Conservation (phyloP, 805 yeast species). For the Metahyphopichia silvanorum region DNA sequence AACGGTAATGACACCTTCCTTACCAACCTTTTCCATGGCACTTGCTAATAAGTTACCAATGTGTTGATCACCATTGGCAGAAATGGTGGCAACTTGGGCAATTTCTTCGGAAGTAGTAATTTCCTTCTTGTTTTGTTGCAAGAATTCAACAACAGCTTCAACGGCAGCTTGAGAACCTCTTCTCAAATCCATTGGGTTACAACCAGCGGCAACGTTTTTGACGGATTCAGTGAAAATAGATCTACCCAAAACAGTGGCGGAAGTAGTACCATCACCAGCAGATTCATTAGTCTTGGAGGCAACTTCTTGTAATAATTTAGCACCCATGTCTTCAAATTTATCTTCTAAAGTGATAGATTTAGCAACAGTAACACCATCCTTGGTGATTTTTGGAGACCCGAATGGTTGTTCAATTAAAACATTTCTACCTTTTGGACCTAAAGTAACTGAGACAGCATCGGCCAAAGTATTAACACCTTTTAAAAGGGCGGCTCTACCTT, state of each 20-base stretch:
- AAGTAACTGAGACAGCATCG: constrained; percentile 92
- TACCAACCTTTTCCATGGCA: constrained; percentile 98
- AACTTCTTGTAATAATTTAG: constrained; percentile 91
- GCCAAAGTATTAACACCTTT: constrained; percentile 94
- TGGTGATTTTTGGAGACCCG: constrained; percentile 97
- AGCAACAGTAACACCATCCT: constrained; percentile 98
- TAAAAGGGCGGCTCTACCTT: constrained; percentile 91
- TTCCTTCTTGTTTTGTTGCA: constrained; percentile 84
- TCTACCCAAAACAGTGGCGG: constrained; percentile 95
- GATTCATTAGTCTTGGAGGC: constrained; percentile 95
- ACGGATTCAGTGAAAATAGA: constrained; percentile 93
- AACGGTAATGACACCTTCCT: constrained; percentile 97
- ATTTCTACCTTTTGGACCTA: constrained; percentile 98
- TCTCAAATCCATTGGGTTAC: constrained; percentile 98
- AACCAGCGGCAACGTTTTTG: constrained; percentile 97
- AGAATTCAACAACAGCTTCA: constrained; percentile 81
- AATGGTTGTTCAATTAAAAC: constrained; percentile 95
- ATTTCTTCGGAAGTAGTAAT: constrained; percentile 92
- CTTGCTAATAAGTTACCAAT: constrained; percentile 87
- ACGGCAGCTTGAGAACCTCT: constrained; percentile 97
- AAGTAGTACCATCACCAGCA: constrained; percentile 99
- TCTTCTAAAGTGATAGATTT: constrained; percentile 76
- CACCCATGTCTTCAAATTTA: constrained; percentile 95
- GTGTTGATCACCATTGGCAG: constrained; percentile 94
- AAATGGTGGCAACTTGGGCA: constrained; percentile 96